Evolutionary conservation across 2,329 filamentous ascomycete species (phyloP).

Genomic region (Penicillium concentricum): DNA sequence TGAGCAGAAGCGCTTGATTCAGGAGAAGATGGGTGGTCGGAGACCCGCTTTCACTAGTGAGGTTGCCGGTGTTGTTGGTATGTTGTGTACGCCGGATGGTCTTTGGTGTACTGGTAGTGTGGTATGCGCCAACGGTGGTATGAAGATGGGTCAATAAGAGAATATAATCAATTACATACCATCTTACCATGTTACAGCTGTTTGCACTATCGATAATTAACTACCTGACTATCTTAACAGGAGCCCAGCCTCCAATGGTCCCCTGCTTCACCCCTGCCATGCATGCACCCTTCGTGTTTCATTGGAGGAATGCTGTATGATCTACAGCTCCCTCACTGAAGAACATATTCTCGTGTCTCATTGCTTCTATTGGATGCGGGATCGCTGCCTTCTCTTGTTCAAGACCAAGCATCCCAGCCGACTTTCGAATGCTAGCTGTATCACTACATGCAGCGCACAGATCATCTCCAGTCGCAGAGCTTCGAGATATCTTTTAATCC

Average conservation of each 20-base stretch:
- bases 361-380: too few species aligned
- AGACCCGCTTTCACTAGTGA: slow-evolving; percentile 67
- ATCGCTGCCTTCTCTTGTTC: too few species aligned
- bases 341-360: too few species aligned
- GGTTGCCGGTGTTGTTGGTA: slow-evolving; percentile 72
- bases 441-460: too few species aligned
- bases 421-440: too few species aligned
- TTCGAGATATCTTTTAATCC: too few species aligned
- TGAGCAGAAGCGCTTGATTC: slow-evolving; percentile 63
- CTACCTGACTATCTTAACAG: neutral
- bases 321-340: too few species aligned
- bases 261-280: too few species aligned
- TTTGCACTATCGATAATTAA: neutral
- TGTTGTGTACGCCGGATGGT: slow-evolving; percentile 71
- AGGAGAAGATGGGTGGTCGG: slow-evolving; percentile 56
- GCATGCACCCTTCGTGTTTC: too few species aligned
- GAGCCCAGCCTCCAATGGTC: neutral
- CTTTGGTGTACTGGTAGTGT: slow-evolving; percentile 78
- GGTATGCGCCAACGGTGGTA: slow-evolving; percentile 76
- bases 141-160: slow-evolving; percentile 51
- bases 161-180: neutral
- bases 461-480: too few species aligned
- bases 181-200: neutral
- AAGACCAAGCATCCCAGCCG: too few species aligned
- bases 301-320: too few species aligned